These are phyloP conservation scores for Penicillium manginii DNA, from an alignment of 495 filamentous ascomycete species.

Conservation along the genomic window DNA sequence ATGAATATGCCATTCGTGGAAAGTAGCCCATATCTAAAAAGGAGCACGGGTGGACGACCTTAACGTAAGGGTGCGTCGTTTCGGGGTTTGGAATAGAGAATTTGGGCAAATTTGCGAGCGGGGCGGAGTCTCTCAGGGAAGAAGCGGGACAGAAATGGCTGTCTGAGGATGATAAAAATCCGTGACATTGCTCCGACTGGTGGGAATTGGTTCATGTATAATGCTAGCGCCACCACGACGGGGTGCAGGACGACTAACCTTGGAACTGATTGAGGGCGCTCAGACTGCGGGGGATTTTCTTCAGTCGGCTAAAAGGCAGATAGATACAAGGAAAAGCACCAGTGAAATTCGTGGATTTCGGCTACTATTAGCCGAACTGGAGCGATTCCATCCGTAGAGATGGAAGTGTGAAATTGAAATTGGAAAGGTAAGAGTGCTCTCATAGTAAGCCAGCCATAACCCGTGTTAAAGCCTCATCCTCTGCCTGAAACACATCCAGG, in stretches of 20 bases:
- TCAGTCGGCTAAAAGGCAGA: slow-evolving; percentile 12
- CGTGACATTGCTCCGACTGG: slow-evolving; percentile 18
- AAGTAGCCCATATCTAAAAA: not conserved
- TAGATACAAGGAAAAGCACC: not conserved
- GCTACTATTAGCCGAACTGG: not conserved
- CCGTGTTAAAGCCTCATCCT: slow-evolving; percentile 46
- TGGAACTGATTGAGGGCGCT: not conserved
- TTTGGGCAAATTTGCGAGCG: not conserved
- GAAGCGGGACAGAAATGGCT: not conserved
- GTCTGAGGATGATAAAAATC: not conserved
- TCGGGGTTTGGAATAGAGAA: not conserved
- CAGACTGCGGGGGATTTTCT: slow-evolving; percentile 7
- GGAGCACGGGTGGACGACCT: not conserved
- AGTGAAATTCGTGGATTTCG: not conserved
- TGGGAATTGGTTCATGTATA: slow-evolving; percentile 14
- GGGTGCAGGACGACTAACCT: not conserved
- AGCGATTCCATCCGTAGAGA: not conserved
- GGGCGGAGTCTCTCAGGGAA: not conserved
- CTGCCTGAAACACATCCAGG: slow-evolving; percentile 40
- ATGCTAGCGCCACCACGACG: not conserved
- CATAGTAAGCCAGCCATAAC: slow-evolving; percentile 48
- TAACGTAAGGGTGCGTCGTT: not conserved
- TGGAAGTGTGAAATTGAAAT: not conserved
- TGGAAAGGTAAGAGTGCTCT: not conserved
- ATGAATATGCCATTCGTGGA: not conserved